phyloP scores from a whole-genome alignment of 495 filamentous ascomycete species.

The Aspergillus panamensis region DNA sequence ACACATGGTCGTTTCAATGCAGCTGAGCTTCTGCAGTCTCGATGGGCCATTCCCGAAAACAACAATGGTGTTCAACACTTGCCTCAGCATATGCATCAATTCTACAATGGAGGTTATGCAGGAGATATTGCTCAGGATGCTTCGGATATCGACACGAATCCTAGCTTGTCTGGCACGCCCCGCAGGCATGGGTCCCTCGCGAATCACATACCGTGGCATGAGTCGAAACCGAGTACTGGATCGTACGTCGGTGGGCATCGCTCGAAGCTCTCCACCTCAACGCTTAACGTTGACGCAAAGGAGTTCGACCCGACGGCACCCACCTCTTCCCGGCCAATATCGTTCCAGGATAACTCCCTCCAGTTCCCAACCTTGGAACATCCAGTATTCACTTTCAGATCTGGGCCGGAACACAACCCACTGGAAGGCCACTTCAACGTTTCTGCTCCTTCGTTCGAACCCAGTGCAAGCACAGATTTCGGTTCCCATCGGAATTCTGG shows the following conservation, averaged over 20 bases:
- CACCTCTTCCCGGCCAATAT: slow-evolving; percentile 56
- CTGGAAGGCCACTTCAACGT: slow-evolving; percentile 54
- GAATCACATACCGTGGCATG: slow-evolving; percentile 40
- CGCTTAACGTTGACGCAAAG: slow-evolving; percentile 80
- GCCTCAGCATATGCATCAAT: slow-evolving; percentile 35
- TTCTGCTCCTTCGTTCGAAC: slow-evolving; percentile 66
- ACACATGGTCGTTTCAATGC: slow-evolving; percentile 26
- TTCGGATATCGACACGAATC: slow-evolving; percentile 73
- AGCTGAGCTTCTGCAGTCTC: slow-evolving; percentile 37
- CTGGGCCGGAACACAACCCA: slow-evolving; percentile 29
- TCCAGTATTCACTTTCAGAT: slow-evolving; percentile 30
- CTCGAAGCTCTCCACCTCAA: slow-evolving; percentile 67
- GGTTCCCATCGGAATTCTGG: slow-evolving; percentile 18
- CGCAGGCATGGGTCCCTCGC: slow-evolving; percentile 31
- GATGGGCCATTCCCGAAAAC: slow-evolving; percentile 38
- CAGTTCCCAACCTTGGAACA: slow-evolving; percentile 42
- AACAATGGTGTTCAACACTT: slow-evolving; percentile 26
- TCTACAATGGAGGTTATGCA: slow-evolving; percentile 34
- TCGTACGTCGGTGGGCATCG: slow-evolving; percentile 47
- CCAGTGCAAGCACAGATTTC: slow-evolving; percentile 34
- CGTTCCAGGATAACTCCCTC: slow-evolving; percentile 54
- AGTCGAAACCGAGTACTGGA: slow-evolving; percentile 35
- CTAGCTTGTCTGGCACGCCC: slow-evolving; percentile 68
- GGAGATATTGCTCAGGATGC: slow-evolving; percentile 49
- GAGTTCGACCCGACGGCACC: slow-evolving; percentile 74